Percentiles rank a stretch among this genome's conserved stretches.
Conservation (phyloP, 192 early-diverging fungal species). For the Entomortierella lignicola region DNA sequence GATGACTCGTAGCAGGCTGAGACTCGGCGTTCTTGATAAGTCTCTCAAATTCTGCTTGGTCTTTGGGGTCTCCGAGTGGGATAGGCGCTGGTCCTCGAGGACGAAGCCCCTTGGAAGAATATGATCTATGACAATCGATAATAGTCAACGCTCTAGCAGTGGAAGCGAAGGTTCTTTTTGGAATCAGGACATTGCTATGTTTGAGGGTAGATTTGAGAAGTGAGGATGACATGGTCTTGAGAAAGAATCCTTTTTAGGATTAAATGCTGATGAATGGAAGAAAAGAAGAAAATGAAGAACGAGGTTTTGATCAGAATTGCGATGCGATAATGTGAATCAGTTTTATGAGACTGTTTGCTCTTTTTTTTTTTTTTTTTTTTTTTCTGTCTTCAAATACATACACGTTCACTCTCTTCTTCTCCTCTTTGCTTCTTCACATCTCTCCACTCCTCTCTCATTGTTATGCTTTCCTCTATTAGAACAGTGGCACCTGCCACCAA, state of each 20-base stretch:
- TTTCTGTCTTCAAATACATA: too few species aligned
- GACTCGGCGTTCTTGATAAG: conserved; percentile 63
- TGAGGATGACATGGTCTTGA: conserved; percentile 1
- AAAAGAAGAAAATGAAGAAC: background rate
- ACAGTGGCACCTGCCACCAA: conserved; percentile 33
- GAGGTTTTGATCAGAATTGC: background rate
- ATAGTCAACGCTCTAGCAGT: background rate
- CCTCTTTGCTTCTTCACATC: background rate
- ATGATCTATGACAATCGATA: background rate
- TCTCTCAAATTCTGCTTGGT: conserved; percentile 80
- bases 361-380: too few species aligned
- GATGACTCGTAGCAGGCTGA: conserved; percentile 50
- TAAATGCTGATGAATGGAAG: too few species aligned
- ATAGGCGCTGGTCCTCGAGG: conserved; percentile 68
- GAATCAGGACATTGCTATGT: background rate
- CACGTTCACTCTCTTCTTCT: background rate
- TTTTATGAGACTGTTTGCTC: too few species aligned
- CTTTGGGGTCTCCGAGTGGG: conserved; percentile 72
- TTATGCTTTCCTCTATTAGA: conserved; percentile 42
- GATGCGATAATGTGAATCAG: background rate
- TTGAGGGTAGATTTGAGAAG: background rate
- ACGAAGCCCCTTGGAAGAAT: conserved; percentile 22
- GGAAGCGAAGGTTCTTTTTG: background rate
- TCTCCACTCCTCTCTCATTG: conserved; percentile 5
- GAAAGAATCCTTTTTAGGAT: too few species aligned